Evolutionary conservation across 2,329 filamentous ascomycete genomes (phyloP).

Genomic region (Sarocladium brachiariae): DNA sequence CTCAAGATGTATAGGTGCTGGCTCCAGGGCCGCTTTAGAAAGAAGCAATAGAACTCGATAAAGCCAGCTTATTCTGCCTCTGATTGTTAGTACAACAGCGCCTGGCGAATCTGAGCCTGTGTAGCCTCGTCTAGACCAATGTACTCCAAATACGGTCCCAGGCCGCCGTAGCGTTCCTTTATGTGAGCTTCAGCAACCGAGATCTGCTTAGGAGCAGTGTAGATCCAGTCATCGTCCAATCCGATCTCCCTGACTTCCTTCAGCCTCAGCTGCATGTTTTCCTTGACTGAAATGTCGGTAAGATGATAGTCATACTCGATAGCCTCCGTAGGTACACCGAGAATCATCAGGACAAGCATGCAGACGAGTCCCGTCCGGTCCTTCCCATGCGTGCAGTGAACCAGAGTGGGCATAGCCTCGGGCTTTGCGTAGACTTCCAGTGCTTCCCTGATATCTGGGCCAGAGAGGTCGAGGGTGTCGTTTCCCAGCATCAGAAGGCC

Average conservation of each 20-base stretch:
- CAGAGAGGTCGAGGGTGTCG: slow-evolving; percentile 63
- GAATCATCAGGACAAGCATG: slow-evolving; percentile 59
- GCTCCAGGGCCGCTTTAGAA: slow-evolving; percentile 78
- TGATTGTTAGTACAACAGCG: slow-evolving; percentile 32
- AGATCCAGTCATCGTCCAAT: slow-evolving; percentile 64
- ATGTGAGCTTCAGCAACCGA: slow-evolving; percentile 50
- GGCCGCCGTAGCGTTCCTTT: slow-evolving; percentile 54
- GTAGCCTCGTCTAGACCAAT: slow-evolving; percentile 50
- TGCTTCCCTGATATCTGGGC: slow-evolving; percentile 46
- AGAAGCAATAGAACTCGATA: slow-evolving; percentile 36
- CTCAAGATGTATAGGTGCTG: slow-evolving; percentile 99
- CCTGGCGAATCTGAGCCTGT: slow-evolving; percentile 33
- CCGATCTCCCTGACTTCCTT: slow-evolving; percentile 65
- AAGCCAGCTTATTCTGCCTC: neutral
- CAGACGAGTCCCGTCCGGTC: slow-evolving; percentile 68
- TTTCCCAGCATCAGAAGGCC: slow-evolving; percentile 65
- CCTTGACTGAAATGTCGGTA: slow-evolving; percentile 49
- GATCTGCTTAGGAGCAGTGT: slow-evolving; percentile 61
- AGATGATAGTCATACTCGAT: slow-evolving; percentile 67
- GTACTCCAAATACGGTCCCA: slow-evolving; percentile 55
- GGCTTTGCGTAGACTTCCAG: slow-evolving; percentile 22
- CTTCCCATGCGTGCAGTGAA: slow-evolving; percentile 88
- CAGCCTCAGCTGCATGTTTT: slow-evolving; percentile 57
- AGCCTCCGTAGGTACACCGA: slow-evolving; percentile 48
- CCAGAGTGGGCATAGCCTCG: slow-evolving; percentile 53